Percentiles rank a stretch among this genome's conserved stretches.
Conservation (phyloP, 2,329 filamentous ascomycete genomes). For the Cercospora sp. region DNA sequence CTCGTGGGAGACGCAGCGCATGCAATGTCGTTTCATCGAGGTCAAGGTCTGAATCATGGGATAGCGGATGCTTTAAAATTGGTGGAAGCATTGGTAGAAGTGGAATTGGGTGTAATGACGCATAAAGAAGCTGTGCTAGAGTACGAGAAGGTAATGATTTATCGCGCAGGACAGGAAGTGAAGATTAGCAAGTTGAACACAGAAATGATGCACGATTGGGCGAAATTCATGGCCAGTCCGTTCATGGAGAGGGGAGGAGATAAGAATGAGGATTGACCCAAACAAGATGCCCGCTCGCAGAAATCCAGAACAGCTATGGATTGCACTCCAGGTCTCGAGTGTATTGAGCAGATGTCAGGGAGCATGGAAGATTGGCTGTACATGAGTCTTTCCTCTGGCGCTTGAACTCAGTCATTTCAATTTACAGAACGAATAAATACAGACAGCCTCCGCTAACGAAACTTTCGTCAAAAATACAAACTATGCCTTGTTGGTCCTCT, state of each 20-base stretch:
- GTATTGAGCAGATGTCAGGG: too few species aligned
- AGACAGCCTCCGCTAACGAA: not conserved
- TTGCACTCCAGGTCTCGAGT: not conserved
- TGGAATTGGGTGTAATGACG: not conserved
- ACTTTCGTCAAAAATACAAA: not conserved
- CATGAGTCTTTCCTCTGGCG: too few species aligned
- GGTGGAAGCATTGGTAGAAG: not conserved
- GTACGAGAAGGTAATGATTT: conserved; percentile 21
- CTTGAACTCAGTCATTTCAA: not conserved
- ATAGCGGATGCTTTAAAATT: conserved; percentile 17
- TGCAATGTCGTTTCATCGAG: conserved; percentile 20
- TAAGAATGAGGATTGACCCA: conserved; percentile 4
- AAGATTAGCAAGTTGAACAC: conserved; percentile 16
- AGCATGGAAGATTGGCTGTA: too few species aligned
- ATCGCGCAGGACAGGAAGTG: conserved; percentile 17
- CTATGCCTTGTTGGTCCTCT: not conserved
- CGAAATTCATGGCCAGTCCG: conserved; percentile 14
- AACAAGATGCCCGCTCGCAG: too few species aligned
- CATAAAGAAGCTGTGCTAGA: conserved; percentile 2
- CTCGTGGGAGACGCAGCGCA: conserved; percentile 20
- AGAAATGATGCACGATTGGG: conserved; percentile 25
- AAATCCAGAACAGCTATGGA: too few species aligned
- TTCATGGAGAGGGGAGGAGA: conserved; percentile 21
- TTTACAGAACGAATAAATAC: not conserved
- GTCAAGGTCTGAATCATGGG: conserved; percentile 19